phyloP scores from a whole-genome alignment of 768 basidiomycete genomes.

The Austroboletus eburneus region DNA sequence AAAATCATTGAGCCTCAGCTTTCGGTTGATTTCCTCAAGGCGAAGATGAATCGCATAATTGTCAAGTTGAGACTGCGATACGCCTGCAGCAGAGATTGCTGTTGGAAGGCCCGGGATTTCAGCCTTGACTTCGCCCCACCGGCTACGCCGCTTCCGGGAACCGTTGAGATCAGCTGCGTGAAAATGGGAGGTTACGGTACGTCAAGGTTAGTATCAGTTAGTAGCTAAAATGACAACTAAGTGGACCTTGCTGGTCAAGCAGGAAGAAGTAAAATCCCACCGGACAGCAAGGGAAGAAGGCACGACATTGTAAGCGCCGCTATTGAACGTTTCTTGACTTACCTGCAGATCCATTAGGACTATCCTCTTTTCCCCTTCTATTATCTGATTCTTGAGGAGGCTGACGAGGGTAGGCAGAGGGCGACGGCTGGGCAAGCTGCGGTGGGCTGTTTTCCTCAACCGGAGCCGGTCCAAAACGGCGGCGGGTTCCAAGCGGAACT shows the following conservation, averaged over 20 bases:
- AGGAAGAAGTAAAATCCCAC: conserved; percentile 29
- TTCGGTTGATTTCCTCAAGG: conserved; percentile 96
- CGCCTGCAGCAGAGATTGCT: conserved; percentile 88
- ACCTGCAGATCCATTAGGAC: conserved; percentile 70
- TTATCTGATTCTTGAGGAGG: conserved; percentile 51
- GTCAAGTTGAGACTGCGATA: conserved; percentile 94
- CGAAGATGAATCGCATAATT: conserved; percentile 96
- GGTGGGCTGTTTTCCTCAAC: conserved; percentile 78
- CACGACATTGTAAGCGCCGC: conserved; percentile 36
- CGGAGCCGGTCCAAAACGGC: conserved; percentile 88
- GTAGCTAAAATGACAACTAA: conserved; percentile 33
- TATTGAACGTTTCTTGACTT: conserved; percentile 45
- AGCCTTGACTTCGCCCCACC: conserved; percentile 94
- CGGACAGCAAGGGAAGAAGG: conserved; percentile 34
- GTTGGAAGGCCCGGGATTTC: conserved; percentile 93
- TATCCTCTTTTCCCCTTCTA: conserved; percentile 67
- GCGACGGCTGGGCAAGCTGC: conserved; percentile 82
- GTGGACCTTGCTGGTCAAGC: conserved; percentile 27
- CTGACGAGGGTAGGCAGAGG: conserved; percentile 77
- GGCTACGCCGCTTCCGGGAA: conserved; percentile 91
- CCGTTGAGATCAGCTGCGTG: conserved; percentile 73
- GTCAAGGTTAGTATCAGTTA: conserved; percentile 57
- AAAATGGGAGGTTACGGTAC: conserved; percentile 38
- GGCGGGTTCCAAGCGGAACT: conserved; percentile 83
- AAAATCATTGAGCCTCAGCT: conserved; percentile 89